These are phyloP conservation scores for Fusarium bactridioides DNA, from an alignment of 2,329 filamentous ascomycete species.

Conservation along the genomic window DNA sequence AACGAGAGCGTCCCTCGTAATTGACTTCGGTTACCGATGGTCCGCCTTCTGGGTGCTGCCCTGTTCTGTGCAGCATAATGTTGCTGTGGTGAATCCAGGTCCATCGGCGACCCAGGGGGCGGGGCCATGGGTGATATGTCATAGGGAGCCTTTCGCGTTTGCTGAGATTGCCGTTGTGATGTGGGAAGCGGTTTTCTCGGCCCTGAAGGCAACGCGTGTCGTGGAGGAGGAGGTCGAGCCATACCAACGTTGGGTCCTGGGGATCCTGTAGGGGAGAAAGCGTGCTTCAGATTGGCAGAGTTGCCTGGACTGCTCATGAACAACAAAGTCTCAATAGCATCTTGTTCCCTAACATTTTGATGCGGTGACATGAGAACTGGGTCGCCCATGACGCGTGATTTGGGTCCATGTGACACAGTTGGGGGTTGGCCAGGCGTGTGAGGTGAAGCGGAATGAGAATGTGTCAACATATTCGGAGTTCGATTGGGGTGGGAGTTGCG, in stretches of 20 bases:
- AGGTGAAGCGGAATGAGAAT: constrained; percentile 58
- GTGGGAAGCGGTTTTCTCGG: constrained; percentile 62
- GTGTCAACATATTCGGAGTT: constrained; percentile 59
- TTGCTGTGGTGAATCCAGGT: constrained; percentile 51
- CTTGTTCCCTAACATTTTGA: constrained; percentile 75
- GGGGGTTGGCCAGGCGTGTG: constrained; percentile 52
- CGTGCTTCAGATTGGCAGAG: constrained; percentile 67
- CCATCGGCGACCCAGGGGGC: constrained; percentile 56
- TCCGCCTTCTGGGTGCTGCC: constrained; percentile 54
- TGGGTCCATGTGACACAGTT: constrained; percentile 40
- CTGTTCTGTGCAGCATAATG: constrained; percentile 37
- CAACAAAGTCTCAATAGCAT: constrained; percentile 80
- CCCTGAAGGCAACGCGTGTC: constrained; percentile 55
- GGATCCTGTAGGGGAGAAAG: constrained; percentile 56
- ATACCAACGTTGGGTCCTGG: constrained; percentile 40
- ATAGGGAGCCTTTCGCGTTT: constrained; percentile 57
- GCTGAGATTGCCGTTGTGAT: constrained; percentile 53
- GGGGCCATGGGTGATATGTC: constrained; percentile 54
- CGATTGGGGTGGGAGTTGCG: constrained; percentile 60
- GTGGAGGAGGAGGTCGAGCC: constrained; percentile 23
- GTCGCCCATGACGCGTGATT: constrained; percentile 50
- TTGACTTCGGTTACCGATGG: constrained; percentile 50
- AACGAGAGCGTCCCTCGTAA: constrained; percentile 56
- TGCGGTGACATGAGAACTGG: constrained; percentile 70
- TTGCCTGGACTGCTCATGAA: constrained; percentile 85